Evolutionary conservation across 768 basidiomycete species (phyloP), one percentile per base, ranked within the genome.

Genomic region (Lactarius tabidus): DNA sequence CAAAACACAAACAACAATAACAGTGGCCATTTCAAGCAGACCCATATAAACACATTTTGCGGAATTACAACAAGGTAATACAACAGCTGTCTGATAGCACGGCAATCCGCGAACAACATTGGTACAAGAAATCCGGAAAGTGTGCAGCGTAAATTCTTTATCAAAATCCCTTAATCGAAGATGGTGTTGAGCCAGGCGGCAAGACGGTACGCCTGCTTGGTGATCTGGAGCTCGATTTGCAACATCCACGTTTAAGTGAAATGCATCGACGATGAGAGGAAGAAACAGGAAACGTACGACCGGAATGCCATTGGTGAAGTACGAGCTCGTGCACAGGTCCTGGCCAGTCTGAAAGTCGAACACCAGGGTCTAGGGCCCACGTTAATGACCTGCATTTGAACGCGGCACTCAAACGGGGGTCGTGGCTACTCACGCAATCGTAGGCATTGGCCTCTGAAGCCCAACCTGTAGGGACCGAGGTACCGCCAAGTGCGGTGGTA

Each of bases 391-490:
- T 33, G 33, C n/a, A n/a, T n/a, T n/a, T n/a, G n/a, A n/a, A 23
- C 38, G 60, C 18, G 23, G 14, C 12, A 36, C 36, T 15, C 7
- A 35, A 23, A 17, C n/a, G n/a, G n/a, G n/a, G 4, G 7, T 8
- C 9, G 6, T n/a, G 56, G 18, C 1, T 8, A 71, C 74, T 41
- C 60, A 75, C 74, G 58, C 74, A 75, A 59, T 73, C 72, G 41
- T 70, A 74, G 23, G 68, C 69, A 58, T 74, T 74, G 1, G 69
- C 45, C 52, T 76, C 75, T 36, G 66, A 31, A 23, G 75, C 69
- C 73, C 75, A 75, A 23, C 67, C 69, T 31, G 75, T 60, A 18
- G 75, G 74, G 57, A 73, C 74, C 41, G 68, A 70, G 18, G 73
- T 70, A 17, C 71, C 70, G 20, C 64, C 70, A 61, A 74, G 67